These are phyloP conservation scores for Candolleomyces efflorescens DNA, from an alignment of 768 basidiomycete genomes.

Conservation along the genomic window DNA sequence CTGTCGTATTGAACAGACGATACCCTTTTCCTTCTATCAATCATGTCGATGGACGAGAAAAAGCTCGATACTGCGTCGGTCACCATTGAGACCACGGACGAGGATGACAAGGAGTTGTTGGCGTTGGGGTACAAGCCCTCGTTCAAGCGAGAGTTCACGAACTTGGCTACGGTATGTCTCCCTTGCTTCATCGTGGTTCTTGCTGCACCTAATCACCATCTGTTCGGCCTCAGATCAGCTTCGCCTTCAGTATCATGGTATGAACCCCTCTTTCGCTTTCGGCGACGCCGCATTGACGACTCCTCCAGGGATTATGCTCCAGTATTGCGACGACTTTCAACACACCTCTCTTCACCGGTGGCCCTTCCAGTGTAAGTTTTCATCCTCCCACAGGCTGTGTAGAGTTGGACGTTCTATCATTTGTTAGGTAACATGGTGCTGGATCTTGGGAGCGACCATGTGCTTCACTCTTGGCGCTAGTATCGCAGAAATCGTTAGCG, in stretches of 20 bases:
- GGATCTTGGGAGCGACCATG: constrained; percentile 69
- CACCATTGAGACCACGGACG: constrained; percentile 30
- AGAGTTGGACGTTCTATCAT: constrained; percentile 2
- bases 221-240: constrained; percentile 47
- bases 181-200: neutral
- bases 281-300: constrained; percentile 4
- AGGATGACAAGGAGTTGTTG: constrained; percentile 62
- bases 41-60: constrained; percentile 7
- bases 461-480: constrained; percentile 71
- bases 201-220: constrained; percentile 3
- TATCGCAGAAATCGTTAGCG: constrained; percentile 75
- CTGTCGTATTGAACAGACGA: neutral
- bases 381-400: neutral
- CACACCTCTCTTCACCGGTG: constrained; percentile 64
- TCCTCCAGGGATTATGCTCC: constrained; percentile 59
- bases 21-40: neutral
- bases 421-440: constrained; percentile 60
- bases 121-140: constrained; percentile 72
- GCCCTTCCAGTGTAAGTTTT: constrained; percentile 56
- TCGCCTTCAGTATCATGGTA: constrained; percentile 78
- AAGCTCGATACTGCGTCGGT: constrained; percentile 15
- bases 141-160: constrained; percentile 83
- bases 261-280: neutral
- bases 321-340: constrained; percentile 78
- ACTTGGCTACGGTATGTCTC: constrained; percentile 63